Percentiles rank a stretch among this genome's conserved stretches.
phyloP scores from a whole-genome alignment of 345 rosid genomes.

The Moringa oleifera region DNA sequence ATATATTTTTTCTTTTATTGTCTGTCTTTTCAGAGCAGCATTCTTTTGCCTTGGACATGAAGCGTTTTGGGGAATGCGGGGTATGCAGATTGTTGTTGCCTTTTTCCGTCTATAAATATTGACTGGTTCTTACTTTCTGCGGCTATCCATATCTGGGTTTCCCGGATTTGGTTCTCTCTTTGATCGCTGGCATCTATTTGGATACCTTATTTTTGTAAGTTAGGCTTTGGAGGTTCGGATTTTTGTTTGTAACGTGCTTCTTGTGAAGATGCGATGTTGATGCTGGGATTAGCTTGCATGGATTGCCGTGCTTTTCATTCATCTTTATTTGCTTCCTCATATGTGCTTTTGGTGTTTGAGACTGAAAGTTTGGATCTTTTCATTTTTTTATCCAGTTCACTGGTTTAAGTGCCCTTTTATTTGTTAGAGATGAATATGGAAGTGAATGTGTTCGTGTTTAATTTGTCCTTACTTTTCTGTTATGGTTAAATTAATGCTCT shows the following conservation, averaged over 20 bases:
- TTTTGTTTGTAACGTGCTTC: neutral
- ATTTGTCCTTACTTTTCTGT: neutral
- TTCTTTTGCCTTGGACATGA: constrained; percentile 4
- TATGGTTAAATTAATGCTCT: neutral
- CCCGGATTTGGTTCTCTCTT: constrained; percentile 17
- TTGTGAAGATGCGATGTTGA: neutral
- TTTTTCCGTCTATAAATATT: constrained; percentile 22
- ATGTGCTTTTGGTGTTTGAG: too few species aligned
- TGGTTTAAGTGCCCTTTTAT: neutral
- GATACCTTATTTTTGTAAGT: constrained; percentile 25
- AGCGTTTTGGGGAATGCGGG: constrained; percentile 21
- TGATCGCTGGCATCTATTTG: constrained; percentile 13
- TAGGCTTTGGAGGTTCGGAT: neutral
- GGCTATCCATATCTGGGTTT: constrained; percentile 23
- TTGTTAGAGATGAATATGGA: neutral
- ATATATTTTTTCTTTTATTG: neutral
- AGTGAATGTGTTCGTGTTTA: too few species aligned
- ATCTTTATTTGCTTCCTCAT: too few species aligned
- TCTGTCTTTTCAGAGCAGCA: neutral
- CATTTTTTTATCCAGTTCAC: neutral
- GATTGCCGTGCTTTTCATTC: neutral
- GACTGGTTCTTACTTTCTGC: constrained; percentile 10
- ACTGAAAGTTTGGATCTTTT: too few species aligned
- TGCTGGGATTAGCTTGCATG: neutral
- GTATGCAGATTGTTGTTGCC: constrained; percentile 15